These are phyloP conservation scores for Podospora anserina DNA, from an alignment of 495 filamentous ascomycete species.

Conservation along the genomic window DNA sequence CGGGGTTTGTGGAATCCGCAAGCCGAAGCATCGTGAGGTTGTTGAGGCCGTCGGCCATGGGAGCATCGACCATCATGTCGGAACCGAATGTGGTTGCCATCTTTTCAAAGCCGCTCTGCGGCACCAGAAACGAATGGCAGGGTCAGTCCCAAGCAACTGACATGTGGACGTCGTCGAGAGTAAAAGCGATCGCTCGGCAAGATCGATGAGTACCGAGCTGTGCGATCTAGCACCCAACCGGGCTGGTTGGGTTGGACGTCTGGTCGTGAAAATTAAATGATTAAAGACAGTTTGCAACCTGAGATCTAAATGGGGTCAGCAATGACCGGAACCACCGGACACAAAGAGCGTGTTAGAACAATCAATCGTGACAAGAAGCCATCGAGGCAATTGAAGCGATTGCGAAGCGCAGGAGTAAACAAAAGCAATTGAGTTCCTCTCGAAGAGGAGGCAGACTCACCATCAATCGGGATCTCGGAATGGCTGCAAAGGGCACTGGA, in stretches of 20 bases:
- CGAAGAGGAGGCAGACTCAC: slow-evolving; percentile 16
- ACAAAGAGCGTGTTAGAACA: slow-evolving; percentile 1
- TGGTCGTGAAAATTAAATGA: slow-evolving; percentile 26
- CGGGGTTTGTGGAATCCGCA: slow-evolving; percentile 1
- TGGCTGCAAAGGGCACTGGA: slow-evolving; percentile 24
- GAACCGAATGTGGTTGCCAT: slow-evolving; percentile 44
- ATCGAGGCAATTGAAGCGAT: neutral
- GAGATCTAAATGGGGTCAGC: slow-evolving; percentile 20
- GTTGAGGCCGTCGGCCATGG: slow-evolving; percentile 30
- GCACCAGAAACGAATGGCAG: slow-evolving; percentile 42
- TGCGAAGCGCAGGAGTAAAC: neutral
- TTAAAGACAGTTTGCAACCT: slow-evolving; percentile 31
- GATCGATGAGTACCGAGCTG: neutral
- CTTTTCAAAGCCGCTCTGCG: slow-evolving; percentile 47
- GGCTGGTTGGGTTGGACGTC: slow-evolving; percentile 13
- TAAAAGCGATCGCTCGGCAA: slow-evolving; percentile 6
- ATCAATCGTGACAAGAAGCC: neutral
- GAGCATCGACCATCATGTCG: slow-evolving; percentile 35
- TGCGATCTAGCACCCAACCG: slow-evolving; percentile 12
- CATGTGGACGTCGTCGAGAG: slow-evolving; percentile 37
- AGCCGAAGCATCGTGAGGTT: slow-evolving; percentile 16
- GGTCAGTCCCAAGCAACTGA: slow-evolving; percentile 33
- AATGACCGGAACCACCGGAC: slow-evolving; percentile 5
- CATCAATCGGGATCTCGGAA: slow-evolving; percentile 17
- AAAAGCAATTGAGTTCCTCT: neutral